phyloP scores from a whole-genome alignment of 371 early-diverging fungal genomes.

The Mortierella sp. region DNA sequence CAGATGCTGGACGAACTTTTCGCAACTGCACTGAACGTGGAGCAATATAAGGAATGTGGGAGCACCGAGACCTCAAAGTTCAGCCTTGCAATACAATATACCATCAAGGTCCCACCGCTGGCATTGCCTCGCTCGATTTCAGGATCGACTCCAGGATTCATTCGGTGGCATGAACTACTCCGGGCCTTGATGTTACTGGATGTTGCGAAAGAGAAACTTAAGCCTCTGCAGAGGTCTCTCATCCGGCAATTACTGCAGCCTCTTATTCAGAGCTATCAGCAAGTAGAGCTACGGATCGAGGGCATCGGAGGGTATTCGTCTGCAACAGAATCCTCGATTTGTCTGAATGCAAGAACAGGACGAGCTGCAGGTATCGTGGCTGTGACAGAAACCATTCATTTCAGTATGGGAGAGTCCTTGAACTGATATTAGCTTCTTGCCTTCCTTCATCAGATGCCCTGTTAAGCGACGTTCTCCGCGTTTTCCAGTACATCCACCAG shows the following conservation, averaged over 20 bases:
- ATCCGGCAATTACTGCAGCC: constrained; percentile 29
- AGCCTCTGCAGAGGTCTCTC: constrained; percentile 35
- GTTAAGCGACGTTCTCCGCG: constrained; percentile 18
- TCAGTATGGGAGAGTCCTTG: too few species aligned
- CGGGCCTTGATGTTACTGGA: constrained; percentile 31
- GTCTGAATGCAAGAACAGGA: constrained; percentile 8
- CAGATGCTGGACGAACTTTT: constrained; percentile 52
- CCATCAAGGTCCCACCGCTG: constrained; percentile 32
- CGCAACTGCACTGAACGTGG: constrained; percentile 15
- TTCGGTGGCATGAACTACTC: constrained; percentile 48
- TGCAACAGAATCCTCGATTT: constrained; percentile 14
- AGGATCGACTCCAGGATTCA: constrained; percentile 21
- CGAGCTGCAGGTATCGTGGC: constrained; percentile 7
- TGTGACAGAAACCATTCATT: too few species aligned
- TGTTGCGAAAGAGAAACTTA: constrained; percentile 30
- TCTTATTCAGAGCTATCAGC: constrained; percentile 21
- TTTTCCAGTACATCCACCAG: constrained; percentile 31
- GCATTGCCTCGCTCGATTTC: constrained; percentile 21
- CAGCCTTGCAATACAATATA: constrained; percentile 21
- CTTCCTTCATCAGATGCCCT: constrained; percentile 8
- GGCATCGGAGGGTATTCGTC: constrained; percentile 13
- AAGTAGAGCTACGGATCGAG: constrained; percentile 3
- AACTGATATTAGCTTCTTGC: too few species aligned
- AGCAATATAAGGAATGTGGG: neutral
- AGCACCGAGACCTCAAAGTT: neutral